Conservation (phyloP, 139 green algal genomes). For the Zygnema cylindricum region DNA sequence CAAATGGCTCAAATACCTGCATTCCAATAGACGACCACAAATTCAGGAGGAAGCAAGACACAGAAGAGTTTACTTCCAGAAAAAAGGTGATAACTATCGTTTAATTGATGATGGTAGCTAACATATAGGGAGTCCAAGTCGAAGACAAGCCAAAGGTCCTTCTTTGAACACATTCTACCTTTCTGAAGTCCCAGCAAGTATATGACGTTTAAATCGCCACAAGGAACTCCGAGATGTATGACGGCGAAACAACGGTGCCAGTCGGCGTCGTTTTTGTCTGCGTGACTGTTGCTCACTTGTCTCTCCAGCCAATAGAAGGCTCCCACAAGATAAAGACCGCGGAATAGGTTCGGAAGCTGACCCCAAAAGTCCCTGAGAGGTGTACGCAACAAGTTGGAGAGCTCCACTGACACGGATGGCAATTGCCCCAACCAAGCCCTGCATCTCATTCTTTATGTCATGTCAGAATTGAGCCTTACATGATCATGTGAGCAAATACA, state of each 20-base stretch:
- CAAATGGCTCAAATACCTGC: conserved; percentile 42
- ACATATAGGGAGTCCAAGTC: too few species aligned
- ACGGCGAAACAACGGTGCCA: background rate
- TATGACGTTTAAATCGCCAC: conserved; percentile 1
- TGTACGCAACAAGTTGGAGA: conserved; percentile 64
- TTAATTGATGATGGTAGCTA: too few species aligned
- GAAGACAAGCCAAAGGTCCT: too few species aligned
- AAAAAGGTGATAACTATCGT: too few species aligned
- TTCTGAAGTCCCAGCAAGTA: conserved; percentile 16
- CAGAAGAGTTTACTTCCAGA: too few species aligned
- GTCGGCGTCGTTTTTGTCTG: background rate
- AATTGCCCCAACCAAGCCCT: conserved; percentile 66
- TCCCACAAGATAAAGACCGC: background rate
- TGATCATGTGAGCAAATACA: background rate
- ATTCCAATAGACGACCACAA: background rate
- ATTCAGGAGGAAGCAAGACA: too few species aligned
- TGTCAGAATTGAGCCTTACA: background rate
- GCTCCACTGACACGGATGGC: conserved; percentile 67
- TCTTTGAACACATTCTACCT: too few species aligned
- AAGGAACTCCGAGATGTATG: background rate
- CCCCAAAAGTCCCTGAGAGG: conserved; percentile 32
- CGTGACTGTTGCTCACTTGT: background rate
- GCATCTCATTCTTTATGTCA: background rate
- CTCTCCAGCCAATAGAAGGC: background rate
- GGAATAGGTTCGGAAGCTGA: background rate